These are phyloP conservation scores for Luffa acutangula DNA, from an alignment of 306 rosid species.

Conservation along the genomic window DNA sequence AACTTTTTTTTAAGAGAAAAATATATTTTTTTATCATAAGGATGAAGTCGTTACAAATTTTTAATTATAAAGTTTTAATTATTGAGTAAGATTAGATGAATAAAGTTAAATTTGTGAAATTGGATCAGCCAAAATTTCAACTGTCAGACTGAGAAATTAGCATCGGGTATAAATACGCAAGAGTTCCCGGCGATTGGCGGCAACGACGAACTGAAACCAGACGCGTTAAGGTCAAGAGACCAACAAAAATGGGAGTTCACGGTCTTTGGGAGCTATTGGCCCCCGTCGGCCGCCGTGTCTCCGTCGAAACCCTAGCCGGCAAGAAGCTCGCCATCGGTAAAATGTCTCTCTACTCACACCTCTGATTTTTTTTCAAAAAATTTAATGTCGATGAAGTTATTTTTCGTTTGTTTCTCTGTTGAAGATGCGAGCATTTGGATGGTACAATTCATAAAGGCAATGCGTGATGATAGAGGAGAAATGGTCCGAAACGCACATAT, in stretches of 20 bases:
- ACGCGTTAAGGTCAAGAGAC: constrained; percentile 8
- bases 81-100: too few species aligned
- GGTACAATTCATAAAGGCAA: constrained; percentile 92
- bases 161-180: not conserved
- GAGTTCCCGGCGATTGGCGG: constrained; percentile 17
- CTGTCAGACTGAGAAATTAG: not conserved
- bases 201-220: constrained; percentile 17
- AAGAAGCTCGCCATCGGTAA: constrained; percentile 81
- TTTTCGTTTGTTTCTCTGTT: not conserved
- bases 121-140: not conserved
- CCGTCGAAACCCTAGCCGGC: constrained; percentile 90
- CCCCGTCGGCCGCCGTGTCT: constrained; percentile 96
- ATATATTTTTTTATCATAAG: too few species aligned
- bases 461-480: constrained; percentile 94
- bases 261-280: constrained; percentile 88
- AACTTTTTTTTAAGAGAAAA: too few species aligned
- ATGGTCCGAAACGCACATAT: constrained; percentile 83
- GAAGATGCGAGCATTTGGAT: constrained; percentile 96
- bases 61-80: too few species aligned
- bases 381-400: not conserved
- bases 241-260: constrained; percentile 69
- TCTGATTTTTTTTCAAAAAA: not conserved
- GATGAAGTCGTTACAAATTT: too few species aligned
- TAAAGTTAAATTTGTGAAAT: too few species aligned
- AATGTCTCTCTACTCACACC: constrained; percentile 3